These are phyloP conservation scores for Populus alba DNA, from an alignment of 345 rosid genomes.

Conservation along the genomic window DNA sequence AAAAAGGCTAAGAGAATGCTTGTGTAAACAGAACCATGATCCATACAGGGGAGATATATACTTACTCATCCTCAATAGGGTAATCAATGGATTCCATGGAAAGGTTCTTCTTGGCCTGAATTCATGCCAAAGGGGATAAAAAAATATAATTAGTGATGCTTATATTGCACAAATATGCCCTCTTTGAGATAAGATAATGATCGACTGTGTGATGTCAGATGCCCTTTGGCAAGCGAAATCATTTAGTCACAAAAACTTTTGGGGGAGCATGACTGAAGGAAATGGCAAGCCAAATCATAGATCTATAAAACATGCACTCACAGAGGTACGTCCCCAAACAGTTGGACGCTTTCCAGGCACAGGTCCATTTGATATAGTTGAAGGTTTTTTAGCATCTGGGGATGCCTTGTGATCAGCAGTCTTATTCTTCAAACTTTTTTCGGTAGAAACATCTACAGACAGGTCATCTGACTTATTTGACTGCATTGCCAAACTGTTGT, in stretches of 20 bases:
- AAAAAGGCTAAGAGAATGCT: not conserved
- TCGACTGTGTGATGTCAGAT: not conserved
- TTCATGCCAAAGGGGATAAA: not conserved
- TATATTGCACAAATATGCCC: not conserved
- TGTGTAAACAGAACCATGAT: constrained; percentile 8
- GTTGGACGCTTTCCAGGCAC: constrained; percentile 31
- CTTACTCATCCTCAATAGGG: constrained; percentile 64
- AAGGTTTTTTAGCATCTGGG: constrained; percentile 37
- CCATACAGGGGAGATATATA: constrained; percentile 23
- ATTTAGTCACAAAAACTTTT: not conserved
- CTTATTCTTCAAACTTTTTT: constrained; percentile 29
- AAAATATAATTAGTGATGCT: not conserved
- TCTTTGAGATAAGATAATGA: constrained; percentile 6
- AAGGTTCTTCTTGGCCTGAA: constrained; percentile 77
- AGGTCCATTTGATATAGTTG: constrained; percentile 39
- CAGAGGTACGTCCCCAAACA: constrained; percentile 68
- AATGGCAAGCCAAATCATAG: constrained; percentile 3
- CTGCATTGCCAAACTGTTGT: constrained; percentile 10
- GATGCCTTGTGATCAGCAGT: constrained; percentile 25
- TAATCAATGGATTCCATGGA: constrained; percentile 73
- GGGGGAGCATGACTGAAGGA: constrained; percentile 10
- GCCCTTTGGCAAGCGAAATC: not conserved
- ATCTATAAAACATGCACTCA: constrained; percentile 42
- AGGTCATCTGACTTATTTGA: constrained; percentile 31
- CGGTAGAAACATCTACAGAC: constrained; percentile 20